A percentile compares a stretch with the other conserved stretches of the same genome.
Conservation (phyloP, 495 filamentous ascomycete species). For the Evernia prunastri region DNA sequence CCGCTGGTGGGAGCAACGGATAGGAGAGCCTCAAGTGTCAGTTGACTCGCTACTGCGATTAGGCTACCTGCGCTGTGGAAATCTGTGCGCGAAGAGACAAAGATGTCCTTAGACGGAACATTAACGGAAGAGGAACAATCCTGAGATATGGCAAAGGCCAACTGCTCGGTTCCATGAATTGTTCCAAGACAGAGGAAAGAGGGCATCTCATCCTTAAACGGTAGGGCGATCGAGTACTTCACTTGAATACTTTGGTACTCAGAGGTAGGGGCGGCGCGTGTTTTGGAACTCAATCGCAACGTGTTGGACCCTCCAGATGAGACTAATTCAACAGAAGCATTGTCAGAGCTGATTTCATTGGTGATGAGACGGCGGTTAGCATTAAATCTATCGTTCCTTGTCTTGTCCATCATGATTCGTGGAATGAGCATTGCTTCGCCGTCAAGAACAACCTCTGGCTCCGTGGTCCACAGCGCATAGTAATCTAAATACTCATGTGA, state of each 20-base stretch:
- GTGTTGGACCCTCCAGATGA: not conserved
- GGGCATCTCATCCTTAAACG: not conserved
- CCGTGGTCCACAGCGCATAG: conserved; percentile 27
- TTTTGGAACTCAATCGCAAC: not conserved
- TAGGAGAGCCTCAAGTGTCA: not conserved
- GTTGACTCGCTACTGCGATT: not conserved
- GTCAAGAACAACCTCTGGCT: conserved; percentile 32
- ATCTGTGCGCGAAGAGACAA: not conserved
- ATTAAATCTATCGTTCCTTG: conserved; percentile 37
- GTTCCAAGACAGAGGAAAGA: not conserved
- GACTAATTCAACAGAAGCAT: not conserved
- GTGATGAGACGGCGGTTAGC: conserved; percentile 28
- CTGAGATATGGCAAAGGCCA: not conserved
- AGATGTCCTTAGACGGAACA: not conserved
- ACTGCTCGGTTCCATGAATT: not conserved
- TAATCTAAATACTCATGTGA: conserved; percentile 1
- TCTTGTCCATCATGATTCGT: conserved; percentile 25
- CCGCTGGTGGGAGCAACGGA: not conserved
- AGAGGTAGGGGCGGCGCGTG: not conserved
- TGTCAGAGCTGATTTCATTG: not conserved
- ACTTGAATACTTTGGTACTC: not conserved
- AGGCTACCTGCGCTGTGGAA: not conserved
- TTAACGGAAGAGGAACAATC: not conserved
- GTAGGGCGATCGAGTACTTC: not conserved
- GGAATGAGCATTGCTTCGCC: conserved; percentile 30